Percentiles rank a stretch among this genome's conserved stretches.
Conservation (phyloP, 192 early-diverging fungal species). For the Geranomyces variabilis region DNA sequence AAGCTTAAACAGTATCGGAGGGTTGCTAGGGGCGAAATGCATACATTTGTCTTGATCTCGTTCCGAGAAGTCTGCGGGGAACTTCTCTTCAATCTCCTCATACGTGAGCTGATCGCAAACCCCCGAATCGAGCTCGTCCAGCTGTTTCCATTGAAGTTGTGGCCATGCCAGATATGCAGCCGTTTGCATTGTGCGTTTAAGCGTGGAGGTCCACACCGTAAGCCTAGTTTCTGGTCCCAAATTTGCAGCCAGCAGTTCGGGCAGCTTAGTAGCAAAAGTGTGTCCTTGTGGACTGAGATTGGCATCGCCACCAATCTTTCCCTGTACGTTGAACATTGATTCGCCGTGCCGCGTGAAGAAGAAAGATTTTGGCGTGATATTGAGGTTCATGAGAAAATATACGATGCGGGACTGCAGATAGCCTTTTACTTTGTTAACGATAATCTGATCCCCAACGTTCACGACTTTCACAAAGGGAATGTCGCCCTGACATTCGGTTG, state of each 20-base stretch:
- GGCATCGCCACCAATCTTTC: slow-evolving; percentile 95
- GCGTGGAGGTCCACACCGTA: slow-evolving; percentile 93
- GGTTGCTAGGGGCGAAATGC: background rate
- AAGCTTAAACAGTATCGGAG: background rate
- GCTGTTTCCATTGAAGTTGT: slow-evolving; percentile 94
- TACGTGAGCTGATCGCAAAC: slow-evolving; percentile 99
- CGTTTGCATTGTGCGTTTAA: slow-evolving; percentile 92
- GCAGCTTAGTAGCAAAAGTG: slow-evolving; percentile 83
- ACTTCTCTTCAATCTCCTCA: slow-evolving; percentile 94
- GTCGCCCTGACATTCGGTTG: slow-evolving; percentile 51
- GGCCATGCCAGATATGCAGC: slow-evolving; percentile 77
- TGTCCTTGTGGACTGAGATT: slow-evolving; percentile 83
- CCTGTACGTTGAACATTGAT: slow-evolving; percentile 87
- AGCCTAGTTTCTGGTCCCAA: slow-evolving; percentile 59
- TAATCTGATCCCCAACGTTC: slow-evolving; percentile 85
- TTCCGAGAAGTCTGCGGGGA: slow-evolving; percentile 92
- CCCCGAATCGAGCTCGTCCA: slow-evolving; percentile 97
- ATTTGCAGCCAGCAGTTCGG: slow-evolving; percentile 74
- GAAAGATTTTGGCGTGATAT: slow-evolving; percentile 91
- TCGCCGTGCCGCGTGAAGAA: slow-evolving; percentile 87
- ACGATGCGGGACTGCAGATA: slow-evolving; percentile 96
- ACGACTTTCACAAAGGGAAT: slow-evolving; percentile 92
- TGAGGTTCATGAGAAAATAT: slow-evolving; percentile 99
- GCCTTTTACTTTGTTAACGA: slow-evolving; percentile 93
- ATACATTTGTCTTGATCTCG: slow-evolving; percentile 97